These are phyloP conservation scores for Diaporthe velutina DNA, from an alignment of 2,329 filamentous ascomycete genomes.

Conservation along the genomic window DNA sequence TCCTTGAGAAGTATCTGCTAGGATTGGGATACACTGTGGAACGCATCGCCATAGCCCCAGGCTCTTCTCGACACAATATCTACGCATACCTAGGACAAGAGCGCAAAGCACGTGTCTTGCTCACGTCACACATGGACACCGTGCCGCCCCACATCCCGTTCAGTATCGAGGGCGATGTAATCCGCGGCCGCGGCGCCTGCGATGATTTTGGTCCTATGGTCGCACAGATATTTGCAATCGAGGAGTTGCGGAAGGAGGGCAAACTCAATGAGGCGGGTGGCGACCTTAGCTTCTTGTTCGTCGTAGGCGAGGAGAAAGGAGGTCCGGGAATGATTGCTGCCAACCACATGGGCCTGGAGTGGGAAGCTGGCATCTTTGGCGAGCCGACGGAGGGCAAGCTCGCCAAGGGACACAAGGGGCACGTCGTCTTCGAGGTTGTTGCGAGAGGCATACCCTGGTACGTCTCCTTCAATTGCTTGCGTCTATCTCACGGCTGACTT, in stretches of 20 bases:
- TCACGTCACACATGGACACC: conserved; percentile 53
- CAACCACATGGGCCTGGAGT: conserved; percentile 61
- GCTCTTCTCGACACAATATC: conserved; percentile 52
- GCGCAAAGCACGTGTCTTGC: conserved; percentile 48
- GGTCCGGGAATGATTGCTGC: conserved; percentile 74
- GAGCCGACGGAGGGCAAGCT: conserved; percentile 81
- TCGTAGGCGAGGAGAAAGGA: conserved; percentile 76
- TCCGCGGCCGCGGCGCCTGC: conserved; percentile 61
- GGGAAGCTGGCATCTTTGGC: conserved; percentile 77
- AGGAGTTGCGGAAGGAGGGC: conserved; percentile 51
- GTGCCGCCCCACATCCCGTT: conserved; percentile 67
- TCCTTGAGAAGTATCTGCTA: conserved; percentile 24
- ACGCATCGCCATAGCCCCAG: conserved; percentile 22
- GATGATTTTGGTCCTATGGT: conserved; percentile 58
- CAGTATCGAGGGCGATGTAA: conserved; percentile 50
- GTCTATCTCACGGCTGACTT: neutral
- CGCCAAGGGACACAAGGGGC: conserved; percentile 79
- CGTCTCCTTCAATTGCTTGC: neutral
- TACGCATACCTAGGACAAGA: conserved; percentile 53
- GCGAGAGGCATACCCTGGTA: conserved; percentile 70
- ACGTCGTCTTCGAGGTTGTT: conserved; percentile 67
- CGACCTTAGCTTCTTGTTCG: conserved; percentile 61
- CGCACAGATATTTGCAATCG: conserved; percentile 67
- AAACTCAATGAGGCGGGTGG: conserved; percentile 49
- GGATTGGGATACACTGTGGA: conserved; percentile 29